A percentile compares a stretch with the other conserved stretches of the same genome.
Evolutionary conservation across 768 basidiomycete genomes (phyloP).

Genomic region (Tephrocybe sp.): DNA sequence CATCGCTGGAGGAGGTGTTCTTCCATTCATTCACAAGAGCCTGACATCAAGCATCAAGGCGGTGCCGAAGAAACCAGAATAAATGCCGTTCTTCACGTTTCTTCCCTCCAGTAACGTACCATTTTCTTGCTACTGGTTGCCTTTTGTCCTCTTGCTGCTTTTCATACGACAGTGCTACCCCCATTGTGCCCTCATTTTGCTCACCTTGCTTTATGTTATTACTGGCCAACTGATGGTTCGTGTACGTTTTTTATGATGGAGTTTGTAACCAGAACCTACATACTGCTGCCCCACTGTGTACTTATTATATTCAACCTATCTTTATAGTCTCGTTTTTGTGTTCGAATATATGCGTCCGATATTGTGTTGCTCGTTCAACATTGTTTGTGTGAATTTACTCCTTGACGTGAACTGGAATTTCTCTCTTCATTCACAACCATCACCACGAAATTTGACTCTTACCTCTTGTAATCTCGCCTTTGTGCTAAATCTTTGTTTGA

Average conservation of each 20-base stretch:
- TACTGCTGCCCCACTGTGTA: conserved; percentile 13
- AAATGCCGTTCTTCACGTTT: neutral
- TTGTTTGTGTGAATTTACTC: neutral
- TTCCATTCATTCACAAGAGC: conserved; percentile 88
- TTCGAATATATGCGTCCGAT: neutral
- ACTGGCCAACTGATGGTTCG: conserved; percentile 8
- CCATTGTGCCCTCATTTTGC: conserved; percentile 5
- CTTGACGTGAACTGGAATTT: neutral
- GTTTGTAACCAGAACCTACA: conserved; percentile 13
- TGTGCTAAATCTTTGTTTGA: conserved; percentile 6
- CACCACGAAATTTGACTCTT: neutral
- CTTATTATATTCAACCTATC: conserved; percentile 15
- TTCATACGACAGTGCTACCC: neutral
- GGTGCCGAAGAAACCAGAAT: conserved; percentile 44
- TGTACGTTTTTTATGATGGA: conserved; percentile 10
- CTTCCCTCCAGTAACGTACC: neutral
- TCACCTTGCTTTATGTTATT: conserved; percentile 7
- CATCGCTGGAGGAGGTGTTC: conserved; percentile 85
- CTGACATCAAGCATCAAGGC: conserved; percentile 56
- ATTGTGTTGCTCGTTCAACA: neutral
- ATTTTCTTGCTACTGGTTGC: neutral
- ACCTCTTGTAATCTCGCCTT: neutral
- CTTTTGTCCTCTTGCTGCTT: neutral
- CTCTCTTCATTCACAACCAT: no score
- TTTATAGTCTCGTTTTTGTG: conserved; percentile 13